Evolutionary conservation across 768 basidiomycete genomes (phyloP), one percentile per base, ranked within the genome.

Genomic region (Pleurotus salmoneostramineus): DNA sequence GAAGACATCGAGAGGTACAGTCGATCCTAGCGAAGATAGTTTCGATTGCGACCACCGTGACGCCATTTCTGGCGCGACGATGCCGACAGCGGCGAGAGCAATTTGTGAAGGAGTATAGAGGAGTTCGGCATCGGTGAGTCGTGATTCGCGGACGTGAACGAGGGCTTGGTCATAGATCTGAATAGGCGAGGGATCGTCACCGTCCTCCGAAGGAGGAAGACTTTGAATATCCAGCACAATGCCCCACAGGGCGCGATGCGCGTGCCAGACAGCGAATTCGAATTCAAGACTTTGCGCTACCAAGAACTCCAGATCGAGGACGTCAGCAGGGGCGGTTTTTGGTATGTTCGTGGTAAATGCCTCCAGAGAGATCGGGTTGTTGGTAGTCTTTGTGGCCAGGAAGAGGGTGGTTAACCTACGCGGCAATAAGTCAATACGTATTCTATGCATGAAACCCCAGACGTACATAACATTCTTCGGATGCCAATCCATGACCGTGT

Each of bases 401-500:
- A 97, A 99, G 15, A 99, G 76, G 7, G 95, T 87, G 0, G 97
- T 98, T 50, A 98, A 78, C 95, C 96, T 99, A 63, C 8, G 58
- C 21, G 21, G 3, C 21, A 27, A 27, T 27, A 58, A 48, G 58
- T 56, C 36, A 36, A 56, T 21, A 27, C 21, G 2, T 1, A 3
- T 27, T 3, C 3, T 47, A 45, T 35, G 52, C 21, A 34, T 35
- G 52, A n/a, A 3, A n/a, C n/a, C 36, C 40, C n/a, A 10, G 6
- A 71, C 88, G 50, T 66, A 97, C 97, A 99, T 99, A 66, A 99
- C 93, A 66, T 93, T 95, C 73, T 95, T 96, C 0, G 97, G 97
- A 74, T 98, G 97, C 88, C 93, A 98, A 69, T 98, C 97, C 95
- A 98, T 98, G 55, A 95, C 93, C 2, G 95, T 98, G 67, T 98